Evolutionary conservation across 352 stramenopile genomes (phyloP).

Genomic region (Pythium apleroticum): DNA sequence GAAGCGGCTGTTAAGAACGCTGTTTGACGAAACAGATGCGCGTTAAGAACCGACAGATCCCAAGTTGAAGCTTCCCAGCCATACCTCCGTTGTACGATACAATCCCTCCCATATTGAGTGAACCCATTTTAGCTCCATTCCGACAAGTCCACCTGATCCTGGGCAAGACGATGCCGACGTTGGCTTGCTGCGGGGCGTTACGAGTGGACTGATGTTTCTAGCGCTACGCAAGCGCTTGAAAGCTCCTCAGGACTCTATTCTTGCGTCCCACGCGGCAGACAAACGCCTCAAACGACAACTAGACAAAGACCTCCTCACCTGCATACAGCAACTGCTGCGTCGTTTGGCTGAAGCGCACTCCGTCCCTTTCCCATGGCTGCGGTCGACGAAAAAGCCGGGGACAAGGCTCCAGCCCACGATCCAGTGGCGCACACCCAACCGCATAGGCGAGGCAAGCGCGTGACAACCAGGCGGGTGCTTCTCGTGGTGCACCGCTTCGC

Average conservation of each 20-base stretch:
- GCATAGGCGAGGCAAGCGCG: background rate
- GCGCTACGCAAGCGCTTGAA: too few relatives aligned
- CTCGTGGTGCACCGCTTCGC: background rate
- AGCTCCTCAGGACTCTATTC: background rate
- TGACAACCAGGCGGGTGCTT: background rate
- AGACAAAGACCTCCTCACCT: too few relatives aligned
- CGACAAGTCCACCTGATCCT: too few relatives aligned
- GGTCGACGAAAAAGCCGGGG: background rate
- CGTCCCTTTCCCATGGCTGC: background rate
- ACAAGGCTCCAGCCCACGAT: background rate
- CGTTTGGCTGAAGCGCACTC: background rate
- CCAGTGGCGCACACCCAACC: background rate
- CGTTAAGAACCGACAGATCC: conserved; percentile 1
- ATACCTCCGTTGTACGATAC: background rate
- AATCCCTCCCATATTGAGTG: conserved; percentile 11
- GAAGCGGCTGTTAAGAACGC: conserved; percentile 12
- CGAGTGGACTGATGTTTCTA: too few relatives aligned
- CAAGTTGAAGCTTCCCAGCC: conserved; percentile 17
- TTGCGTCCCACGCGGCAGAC: background rate
- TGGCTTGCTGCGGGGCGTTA: too few relatives aligned
- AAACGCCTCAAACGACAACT: too few relatives aligned
- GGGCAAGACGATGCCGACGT: too few relatives aligned
- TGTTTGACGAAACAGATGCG: conserved; percentile 22
- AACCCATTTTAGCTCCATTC: conserved; percentile 17
- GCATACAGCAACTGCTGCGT: background rate